These are phyloP conservation scores for Colletotrichum spaethianum DNA, from an alignment of 2,329 filamentous ascomycete genomes.

Conservation along the genomic window DNA sequence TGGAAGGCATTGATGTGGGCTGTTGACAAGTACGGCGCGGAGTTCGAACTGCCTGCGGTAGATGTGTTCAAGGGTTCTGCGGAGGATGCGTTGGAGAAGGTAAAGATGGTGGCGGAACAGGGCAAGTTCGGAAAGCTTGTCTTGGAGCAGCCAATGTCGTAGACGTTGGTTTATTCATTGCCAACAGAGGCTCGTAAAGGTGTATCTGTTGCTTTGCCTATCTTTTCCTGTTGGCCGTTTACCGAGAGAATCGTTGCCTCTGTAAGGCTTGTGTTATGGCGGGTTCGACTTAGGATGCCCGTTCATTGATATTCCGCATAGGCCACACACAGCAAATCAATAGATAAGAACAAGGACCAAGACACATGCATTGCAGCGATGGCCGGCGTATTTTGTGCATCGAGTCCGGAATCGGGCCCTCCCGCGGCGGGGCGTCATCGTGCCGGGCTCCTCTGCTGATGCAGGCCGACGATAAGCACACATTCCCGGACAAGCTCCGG, in stretches of 20 bases:
- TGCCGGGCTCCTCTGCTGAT: slow-evolving; percentile 10
- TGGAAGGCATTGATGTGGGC: slow-evolving; percentile 4
- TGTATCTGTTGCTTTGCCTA: too few relatives aligned
- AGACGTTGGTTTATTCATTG: too few relatives aligned
- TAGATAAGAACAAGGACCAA: background rate
- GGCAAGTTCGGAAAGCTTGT: slow-evolving; percentile 25
- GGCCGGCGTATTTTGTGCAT: background rate
- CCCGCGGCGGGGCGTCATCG: slow-evolving; percentile 24
- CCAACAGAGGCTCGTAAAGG: too few relatives aligned
- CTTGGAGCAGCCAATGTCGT: background rate
- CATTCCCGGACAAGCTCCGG: slow-evolving; percentile 22
- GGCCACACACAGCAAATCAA: background rate
- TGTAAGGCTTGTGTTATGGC: too few relatives aligned
- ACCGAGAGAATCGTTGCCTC: too few relatives aligned
- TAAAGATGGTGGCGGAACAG: slow-evolving; percentile 5
- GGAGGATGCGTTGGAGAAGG: slow-evolving; percentile 3
- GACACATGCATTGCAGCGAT: background rate
- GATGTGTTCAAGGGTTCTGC: slow-evolving; percentile 9
- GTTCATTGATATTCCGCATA: background rate
- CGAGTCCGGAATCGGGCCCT: slow-evolving; percentile 25
- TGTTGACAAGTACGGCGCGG: background rate
- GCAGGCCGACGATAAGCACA: slow-evolving; percentile 27
- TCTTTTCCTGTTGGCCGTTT: too few relatives aligned
- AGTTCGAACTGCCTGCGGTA: background rate
- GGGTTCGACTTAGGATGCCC: too few relatives aligned